Base-by-base conservation (phyloP, 2,329 filamentous ascomycete species). In the Dothideomycetes sp. region DNA sequence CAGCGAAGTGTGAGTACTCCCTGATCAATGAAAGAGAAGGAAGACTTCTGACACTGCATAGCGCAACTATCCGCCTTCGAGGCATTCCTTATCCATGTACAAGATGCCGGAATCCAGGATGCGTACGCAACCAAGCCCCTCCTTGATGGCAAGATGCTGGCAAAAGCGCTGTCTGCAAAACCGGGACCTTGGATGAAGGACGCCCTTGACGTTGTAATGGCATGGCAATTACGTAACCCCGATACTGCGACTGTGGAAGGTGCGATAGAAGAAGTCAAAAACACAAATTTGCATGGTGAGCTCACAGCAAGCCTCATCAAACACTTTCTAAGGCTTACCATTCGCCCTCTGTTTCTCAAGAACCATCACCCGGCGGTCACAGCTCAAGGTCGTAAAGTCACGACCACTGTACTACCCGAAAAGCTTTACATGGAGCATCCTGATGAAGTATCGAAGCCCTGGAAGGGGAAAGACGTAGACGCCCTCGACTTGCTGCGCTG, bases 181-280 rank as follows among this genome's bases (percentile, higher is more conserved):
- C 80, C 84, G 0, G 86, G 85, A 1, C 78, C 69, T n/a, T 96
- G 89, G 89, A 82, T 93, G 72, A 77, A 77, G 39, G 70, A 72
- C 34, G 87, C 87, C 3, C 64, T 94, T 34, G 81, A 93, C 22
- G 67, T 87, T 3, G 83, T 85, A 45, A 75, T 93, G 60, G 78
- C 79, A 45, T 96, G 88, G 87, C 91, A 96, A 60, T 71, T 96
- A 38, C 73, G 84, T 29, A 77, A 96, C 54, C 85, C 87, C 0
- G 69, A 69, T 3, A 67, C 65, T 42, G 74, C 70, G 3, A 80
- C 88, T 45, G 62, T 69, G 19, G 51, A 53, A 22, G 55, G 57
- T 40, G 66, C 64, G 11, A 64, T 70, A 37, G 60, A 65, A 49
- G 62, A 63, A 44, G 64, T 70, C 32, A 60, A 59, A 42, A 50